Conservation (phyloP, 2,329 filamentous ascomycete genomes). For the Beauveria sp. region DNA sequence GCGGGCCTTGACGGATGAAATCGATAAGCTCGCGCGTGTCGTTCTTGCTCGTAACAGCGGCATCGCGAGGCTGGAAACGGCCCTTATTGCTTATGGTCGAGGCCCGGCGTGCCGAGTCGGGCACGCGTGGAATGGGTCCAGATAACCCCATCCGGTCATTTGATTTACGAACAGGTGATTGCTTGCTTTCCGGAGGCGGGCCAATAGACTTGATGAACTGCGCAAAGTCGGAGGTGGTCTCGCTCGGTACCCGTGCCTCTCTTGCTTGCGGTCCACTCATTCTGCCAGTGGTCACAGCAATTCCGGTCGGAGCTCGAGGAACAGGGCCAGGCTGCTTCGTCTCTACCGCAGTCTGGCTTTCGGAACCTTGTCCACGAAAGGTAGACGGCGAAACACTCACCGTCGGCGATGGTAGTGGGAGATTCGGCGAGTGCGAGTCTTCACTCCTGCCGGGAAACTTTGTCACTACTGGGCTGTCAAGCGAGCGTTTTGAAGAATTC, state of each 20-base stretch:
- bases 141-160: slow-evolving; percentile 11
- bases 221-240: slow-evolving; percentile 75
- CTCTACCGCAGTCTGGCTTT: slow-evolving; percentile 13
- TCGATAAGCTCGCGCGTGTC: slow-evolving; percentile 86
- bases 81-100: slow-evolving; percentile 36
- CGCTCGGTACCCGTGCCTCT: slow-evolving; percentile 62
- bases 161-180: slow-evolving; percentile 28
- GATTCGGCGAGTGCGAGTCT: slow-evolving; percentile 33
- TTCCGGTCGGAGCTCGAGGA: slow-evolving; percentile 18
- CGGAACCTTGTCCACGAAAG: slow-evolving; percentile 8
- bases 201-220: slow-evolving; percentile 86
- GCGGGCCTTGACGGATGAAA: slow-evolving; percentile 85
- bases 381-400: background rate
- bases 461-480: slow-evolving; percentile 34
- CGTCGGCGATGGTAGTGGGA: slow-evolving; percentile 37
- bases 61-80: slow-evolving; percentile 64
- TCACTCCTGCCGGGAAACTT: slow-evolving; percentile 40
- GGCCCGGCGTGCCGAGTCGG: slow-evolving; percentile 26
- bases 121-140: slow-evolving; percentile 18
- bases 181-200: slow-evolving; percentile 30
- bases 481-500: slow-evolving; percentile 42
- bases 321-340: slow-evolving; percentile 15
- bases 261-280: slow-evolving; percentile 40
- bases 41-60: slow-evolving; percentile 52
- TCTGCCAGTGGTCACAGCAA: slow-evolving; percentile 17